These are phyloP conservation scores for Teratosphaeria viscida DNA, from an alignment of 2,329 filamentous ascomycete genomes.

Conservation along the genomic window DNA sequence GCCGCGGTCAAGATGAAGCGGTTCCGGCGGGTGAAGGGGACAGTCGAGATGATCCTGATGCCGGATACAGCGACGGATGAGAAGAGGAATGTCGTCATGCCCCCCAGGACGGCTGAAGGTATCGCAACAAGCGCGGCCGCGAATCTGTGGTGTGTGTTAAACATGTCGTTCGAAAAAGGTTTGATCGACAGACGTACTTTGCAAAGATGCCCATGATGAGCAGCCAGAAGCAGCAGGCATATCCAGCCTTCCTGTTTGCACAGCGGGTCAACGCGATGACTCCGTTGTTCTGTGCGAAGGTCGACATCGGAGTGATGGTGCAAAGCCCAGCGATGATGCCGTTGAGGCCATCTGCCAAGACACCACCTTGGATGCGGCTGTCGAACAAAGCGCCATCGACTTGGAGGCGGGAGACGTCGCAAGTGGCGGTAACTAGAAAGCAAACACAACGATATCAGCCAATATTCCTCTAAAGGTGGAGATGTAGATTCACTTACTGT, in stretches of 20 bases:
- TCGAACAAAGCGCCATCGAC: conserved; percentile 64
- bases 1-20: conserved; percentile 72
- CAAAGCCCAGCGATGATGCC: conserved; percentile 64
- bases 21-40: conserved; percentile 67
- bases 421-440: conserved; percentile 55
- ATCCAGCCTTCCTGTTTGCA: conserved; percentile 70
- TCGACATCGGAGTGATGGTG: conserved; percentile 71
- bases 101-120: conserved; percentile 42
- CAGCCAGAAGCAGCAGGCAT: conserved; percentile 66
- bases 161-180: too few relatives aligned
- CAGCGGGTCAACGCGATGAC: conserved; percentile 74
- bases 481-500: too few relatives aligned
- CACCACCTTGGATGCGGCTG: conserved; percentile 66
- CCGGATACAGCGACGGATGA: conserved; percentile 66
- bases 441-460: conserved; percentile 41
- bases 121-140: conserved; percentile 70
- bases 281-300: conserved; percentile 76
- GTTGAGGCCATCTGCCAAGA: conserved; percentile 67
- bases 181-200: conserved; percentile 36
- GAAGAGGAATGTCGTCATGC: conserved; percentile 66
- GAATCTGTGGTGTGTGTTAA: conserved; percentile 37
- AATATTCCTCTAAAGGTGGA: too few relatives aligned
- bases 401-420: conserved; percentile 66
- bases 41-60: conserved; percentile 61
- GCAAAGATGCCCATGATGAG: conserved; percentile 72